Base-by-base conservation (phyloP, 805 yeast species). In the Aciculoconidium aculeatum region DNA sequence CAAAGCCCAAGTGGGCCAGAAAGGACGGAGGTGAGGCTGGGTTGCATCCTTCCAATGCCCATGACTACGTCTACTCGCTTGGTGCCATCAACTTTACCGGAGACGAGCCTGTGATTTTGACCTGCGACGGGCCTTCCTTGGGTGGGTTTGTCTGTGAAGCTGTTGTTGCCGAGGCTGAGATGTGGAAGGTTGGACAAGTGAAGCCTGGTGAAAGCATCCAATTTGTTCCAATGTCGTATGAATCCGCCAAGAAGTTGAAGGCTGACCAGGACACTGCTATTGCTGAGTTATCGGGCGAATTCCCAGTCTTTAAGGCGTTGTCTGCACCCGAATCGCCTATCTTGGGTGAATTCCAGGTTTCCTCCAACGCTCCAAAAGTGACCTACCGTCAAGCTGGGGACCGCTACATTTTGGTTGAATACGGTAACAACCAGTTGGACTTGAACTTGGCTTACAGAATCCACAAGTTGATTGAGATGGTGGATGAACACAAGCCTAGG, bases 41-140 rank as follows among this genome's bases (percentile, higher is more conserved):
- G 34, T 68, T 90, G 50, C 98, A 90, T 64, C 98, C 98, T 28
- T 87, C 96, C n/a, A 90, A 90, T 59, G 88, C 95, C 23, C 97
- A 90, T 53, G 98, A 90, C 63, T 92, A 90, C 51, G 97, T 90
- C 30, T 90, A 90, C 55, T 86, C 97, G 1, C 63, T 87, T 30
- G 97, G 98, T 46, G 97, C 98, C 16, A 80, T 90, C 55, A 92
- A 92, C 60, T 92, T 92, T 55, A 92, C 97, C 19, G 98, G 98
- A 59, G 97, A 92, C 60, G 97, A 90, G 58, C 97, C 97, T 1
- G 98, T 90, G 18, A 87, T 90, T 40, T 70, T 90, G 55, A 86
- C 97, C 3, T 85, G 96, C 52, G 98, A 90, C 61, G 97, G 97
- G 40, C 97, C 98, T 23, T 83, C 95, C 7, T 72, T 90, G 34